phyloP scores from a whole-genome alignment of 805 yeast species.

The Limtongia smithiae region DNA sequence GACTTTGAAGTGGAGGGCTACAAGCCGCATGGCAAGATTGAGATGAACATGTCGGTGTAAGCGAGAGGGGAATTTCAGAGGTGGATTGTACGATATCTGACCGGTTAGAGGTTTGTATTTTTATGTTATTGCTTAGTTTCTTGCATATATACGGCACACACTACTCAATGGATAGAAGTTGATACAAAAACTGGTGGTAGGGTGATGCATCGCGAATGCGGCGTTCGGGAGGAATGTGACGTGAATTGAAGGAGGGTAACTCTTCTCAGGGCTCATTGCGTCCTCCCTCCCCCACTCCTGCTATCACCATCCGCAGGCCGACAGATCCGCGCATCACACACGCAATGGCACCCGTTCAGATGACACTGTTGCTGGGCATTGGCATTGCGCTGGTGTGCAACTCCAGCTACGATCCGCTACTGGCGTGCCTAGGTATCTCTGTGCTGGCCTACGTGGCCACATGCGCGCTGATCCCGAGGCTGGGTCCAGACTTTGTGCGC shows the following conservation, averaged over 20 bases:
- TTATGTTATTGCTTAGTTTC: too few species aligned
- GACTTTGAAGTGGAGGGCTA: slow-evolving; percentile 81
- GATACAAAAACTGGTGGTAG: background rate
- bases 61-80: background rate
- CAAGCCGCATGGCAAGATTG: slow-evolving; percentile 76
- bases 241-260: background rate
- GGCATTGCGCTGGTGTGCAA: slow-evolving; percentile 28
- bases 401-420: slow-evolving; percentile 45
- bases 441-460: slow-evolving; percentile 64
- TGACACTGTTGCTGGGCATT: background rate
- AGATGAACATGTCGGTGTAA: slow-evolving; percentile 96
- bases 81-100: too few species aligned
- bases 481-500: slow-evolving; percentile 62
- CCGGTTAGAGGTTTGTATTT: too few species aligned
- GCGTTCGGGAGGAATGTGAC: background rate
- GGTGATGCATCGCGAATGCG: background rate
- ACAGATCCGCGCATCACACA: too few species aligned
- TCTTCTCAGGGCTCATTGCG: too few species aligned
- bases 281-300: too few species aligned
- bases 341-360: background rate
- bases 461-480: slow-evolving; percentile 59
- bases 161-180: too few species aligned
- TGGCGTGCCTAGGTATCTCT: slow-evolving; percentile 63
- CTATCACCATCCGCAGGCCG: too few species aligned
- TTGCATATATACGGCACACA: too few species aligned